A percentile compares a stretch with the other conserved stretches of the same genome.
These are phyloP conservation scores for Coprinopsis sp. DNA, from an alignment of 768 basidiomycete species.

Conservation along the genomic window DNA sequence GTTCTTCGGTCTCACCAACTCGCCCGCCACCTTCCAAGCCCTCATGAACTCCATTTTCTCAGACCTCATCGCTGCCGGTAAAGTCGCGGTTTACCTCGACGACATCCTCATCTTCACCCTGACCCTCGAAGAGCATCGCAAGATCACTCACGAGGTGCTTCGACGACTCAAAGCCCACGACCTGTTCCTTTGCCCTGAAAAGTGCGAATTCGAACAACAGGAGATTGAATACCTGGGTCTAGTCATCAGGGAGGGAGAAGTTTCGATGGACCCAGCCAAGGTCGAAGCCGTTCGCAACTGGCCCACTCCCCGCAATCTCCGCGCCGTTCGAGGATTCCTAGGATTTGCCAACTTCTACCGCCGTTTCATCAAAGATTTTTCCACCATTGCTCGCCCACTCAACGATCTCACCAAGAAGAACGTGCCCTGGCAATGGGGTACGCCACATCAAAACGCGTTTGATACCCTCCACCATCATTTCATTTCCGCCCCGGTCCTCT, in stretches of 20 bases:
- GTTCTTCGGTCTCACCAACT: constrained; percentile 33
- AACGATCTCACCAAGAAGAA: neutral
- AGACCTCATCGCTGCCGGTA: constrained; percentile 29
- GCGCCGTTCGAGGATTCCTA: constrained; percentile 26
- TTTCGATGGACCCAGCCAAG: constrained; percentile 6
- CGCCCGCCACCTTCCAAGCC: constrained; percentile 37
- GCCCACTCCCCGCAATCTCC: neutral
- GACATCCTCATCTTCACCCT: constrained; percentile 34
- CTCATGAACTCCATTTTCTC: constrained; percentile 38
- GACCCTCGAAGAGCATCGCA: constrained; percentile 12
- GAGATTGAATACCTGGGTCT: constrained; percentile 3
- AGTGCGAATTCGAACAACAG: constrained; percentile 29
- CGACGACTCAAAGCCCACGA: constrained; percentile 21
- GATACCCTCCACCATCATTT: constrained; percentile 9
- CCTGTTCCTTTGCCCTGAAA: constrained; percentile 33
- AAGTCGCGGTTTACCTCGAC: constrained; percentile 42
- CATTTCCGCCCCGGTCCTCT: constrained; percentile 20
- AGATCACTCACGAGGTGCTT: constrained; percentile 12
- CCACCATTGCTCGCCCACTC: neutral
- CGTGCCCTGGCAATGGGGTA: constrained; percentile 19
- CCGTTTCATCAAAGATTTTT: constrained; percentile 1
- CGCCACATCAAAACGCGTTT: constrained; percentile 6
- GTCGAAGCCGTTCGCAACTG: neutral
- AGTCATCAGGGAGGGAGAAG: neutral
- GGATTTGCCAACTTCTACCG: constrained; percentile 14